A percentile compares a stretch with the other conserved stretches of the same genome.
phyloP scores from a whole-genome alignment of 2,329 filamentous ascomycete genomes.

The Aspergillus sp. region DNA sequence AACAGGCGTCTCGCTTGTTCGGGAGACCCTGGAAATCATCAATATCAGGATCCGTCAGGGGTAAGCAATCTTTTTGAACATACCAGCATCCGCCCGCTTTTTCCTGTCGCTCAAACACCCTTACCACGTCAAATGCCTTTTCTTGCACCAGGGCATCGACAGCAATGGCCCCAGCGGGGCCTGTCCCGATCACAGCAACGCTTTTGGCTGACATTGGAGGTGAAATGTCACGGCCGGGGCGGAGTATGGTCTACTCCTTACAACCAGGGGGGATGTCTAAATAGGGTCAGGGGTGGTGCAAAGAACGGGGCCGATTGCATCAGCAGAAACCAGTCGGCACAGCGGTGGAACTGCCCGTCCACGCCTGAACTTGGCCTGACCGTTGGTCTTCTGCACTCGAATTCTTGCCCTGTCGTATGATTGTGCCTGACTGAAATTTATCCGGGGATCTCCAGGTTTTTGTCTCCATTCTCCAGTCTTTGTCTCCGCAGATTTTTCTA shows the following conservation, averaged over 20 bases:
- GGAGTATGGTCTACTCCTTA: too few species aligned
- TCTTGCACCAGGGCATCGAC: conserved; percentile 62
- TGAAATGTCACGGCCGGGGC: not conserved
- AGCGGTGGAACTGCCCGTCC: not conserved
- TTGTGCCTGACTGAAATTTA: not conserved
- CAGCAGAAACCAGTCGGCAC: conserved; percentile 4
- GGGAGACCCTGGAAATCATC: conserved; percentile 27
- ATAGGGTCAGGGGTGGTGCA: conserved; percentile 5
- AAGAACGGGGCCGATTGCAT: conserved; percentile 12
- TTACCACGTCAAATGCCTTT: conserved; percentile 57
- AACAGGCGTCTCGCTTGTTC: conserved; percentile 36
- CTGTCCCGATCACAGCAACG: conserved; percentile 62
- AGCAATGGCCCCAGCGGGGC: conserved; percentile 60
- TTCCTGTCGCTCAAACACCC: conserved; percentile 63
- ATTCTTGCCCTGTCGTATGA: not conserved
- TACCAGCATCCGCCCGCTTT: conserved; percentile 63
- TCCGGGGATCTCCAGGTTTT: not conserved
- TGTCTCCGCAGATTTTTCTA: not conserved
- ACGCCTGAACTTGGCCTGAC: not conserved
- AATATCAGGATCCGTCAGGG: not conserved
- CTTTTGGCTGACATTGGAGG: conserved; percentile 28
- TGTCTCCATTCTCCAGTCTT: too few species aligned
- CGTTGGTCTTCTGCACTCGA: too few species aligned
- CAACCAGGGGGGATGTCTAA: not conserved
- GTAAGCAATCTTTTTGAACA: conserved; percentile 21